Evolutionary conservation across 495 filamentous ascomycete genomes (phyloP).

Genomic region (Penicillium silybi): DNA sequence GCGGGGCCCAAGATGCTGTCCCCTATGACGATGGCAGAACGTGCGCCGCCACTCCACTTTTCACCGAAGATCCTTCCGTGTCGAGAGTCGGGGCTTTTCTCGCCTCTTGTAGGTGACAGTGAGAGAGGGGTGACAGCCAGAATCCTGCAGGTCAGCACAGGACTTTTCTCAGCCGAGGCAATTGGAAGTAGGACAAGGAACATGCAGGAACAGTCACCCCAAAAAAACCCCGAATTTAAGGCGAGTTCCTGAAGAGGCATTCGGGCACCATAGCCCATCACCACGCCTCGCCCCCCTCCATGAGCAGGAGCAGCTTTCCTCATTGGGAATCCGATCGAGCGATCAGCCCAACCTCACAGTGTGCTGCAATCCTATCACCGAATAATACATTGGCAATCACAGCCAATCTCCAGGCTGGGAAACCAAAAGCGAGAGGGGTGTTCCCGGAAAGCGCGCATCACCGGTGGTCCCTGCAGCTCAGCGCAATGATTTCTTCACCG

Average conservation of each 20-base stretch:
- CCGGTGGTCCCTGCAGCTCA: conserved; percentile 8
- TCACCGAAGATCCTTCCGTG: conserved; percentile 9
- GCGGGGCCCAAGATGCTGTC: background rate
- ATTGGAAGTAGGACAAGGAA: too few species aligned
- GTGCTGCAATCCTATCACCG: conserved; percentile 4
- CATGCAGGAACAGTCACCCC: background rate
- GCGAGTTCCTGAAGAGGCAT: background rate
- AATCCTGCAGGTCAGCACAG: background rate
- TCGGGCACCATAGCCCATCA: background rate
- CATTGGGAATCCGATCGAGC: background rate
- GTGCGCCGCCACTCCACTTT: conserved; percentile 3
- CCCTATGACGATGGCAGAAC: background rate
- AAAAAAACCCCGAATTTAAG: background rate
- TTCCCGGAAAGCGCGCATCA: background rate
- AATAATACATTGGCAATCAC: background rate
- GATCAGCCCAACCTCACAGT: conserved; percentile 2
- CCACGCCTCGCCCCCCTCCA: background rate
- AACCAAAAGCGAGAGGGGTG: background rate
- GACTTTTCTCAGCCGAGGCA: too few species aligned
- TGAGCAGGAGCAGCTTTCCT: background rate
- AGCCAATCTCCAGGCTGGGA: conserved; percentile 1
- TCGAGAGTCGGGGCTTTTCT: background rate
- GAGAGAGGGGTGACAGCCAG: background rate
- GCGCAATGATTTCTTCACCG: background rate
- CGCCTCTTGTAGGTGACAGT: too few species aligned